These are phyloP conservation scores for Auricularia heimuer DNA, from an alignment of 768 basidiomycete species.

Conservation along the genomic window DNA sequence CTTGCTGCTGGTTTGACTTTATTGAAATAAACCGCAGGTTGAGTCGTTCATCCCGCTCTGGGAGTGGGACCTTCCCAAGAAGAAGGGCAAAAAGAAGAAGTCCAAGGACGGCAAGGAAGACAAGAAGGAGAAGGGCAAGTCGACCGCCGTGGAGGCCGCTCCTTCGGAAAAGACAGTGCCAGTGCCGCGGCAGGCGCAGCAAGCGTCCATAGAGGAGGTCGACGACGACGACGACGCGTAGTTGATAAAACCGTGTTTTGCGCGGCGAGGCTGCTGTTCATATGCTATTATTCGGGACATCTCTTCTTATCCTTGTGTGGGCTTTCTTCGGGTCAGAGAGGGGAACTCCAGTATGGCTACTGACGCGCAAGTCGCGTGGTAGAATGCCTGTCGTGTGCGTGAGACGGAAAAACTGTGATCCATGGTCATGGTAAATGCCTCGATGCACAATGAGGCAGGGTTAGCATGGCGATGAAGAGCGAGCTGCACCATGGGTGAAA, in stretches of 20 bases:
- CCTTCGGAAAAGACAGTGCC: slow-evolving; percentile 24
- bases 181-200: slow-evolving; percentile 19
- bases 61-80: slow-evolving; percentile 88
- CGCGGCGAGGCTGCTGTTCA: not conserved
- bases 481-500: too few relatives aligned
- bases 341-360: too few relatives aligned
- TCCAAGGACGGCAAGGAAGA: slow-evolving; percentile 10
- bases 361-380: too few relatives aligned
- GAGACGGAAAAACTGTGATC: too few relatives aligned
- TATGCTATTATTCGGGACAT: not conserved
- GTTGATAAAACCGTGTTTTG: not conserved
- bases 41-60: slow-evolving; percentile 95
- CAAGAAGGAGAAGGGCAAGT: slow-evolving; percentile 30
- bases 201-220: slow-evolving; percentile 36
- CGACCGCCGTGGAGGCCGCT: slow-evolving; percentile 20
- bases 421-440: too few relatives aligned
- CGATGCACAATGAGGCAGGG: too few relatives aligned
- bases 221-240: slow-evolving; percentile 32
- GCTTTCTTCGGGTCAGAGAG: too few relatives aligned
- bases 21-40: slow-evolving; percentile 42
- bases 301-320: not conserved
- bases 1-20: slow-evolving; percentile 1
- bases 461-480: too few relatives aligned
- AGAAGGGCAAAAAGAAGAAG: slow-evolving; percentile 54
- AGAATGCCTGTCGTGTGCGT: too few relatives aligned